Conservation (phyloP, 2,329 filamentous ascomycete species). For the Aspergillus quadricinctus region DNA sequence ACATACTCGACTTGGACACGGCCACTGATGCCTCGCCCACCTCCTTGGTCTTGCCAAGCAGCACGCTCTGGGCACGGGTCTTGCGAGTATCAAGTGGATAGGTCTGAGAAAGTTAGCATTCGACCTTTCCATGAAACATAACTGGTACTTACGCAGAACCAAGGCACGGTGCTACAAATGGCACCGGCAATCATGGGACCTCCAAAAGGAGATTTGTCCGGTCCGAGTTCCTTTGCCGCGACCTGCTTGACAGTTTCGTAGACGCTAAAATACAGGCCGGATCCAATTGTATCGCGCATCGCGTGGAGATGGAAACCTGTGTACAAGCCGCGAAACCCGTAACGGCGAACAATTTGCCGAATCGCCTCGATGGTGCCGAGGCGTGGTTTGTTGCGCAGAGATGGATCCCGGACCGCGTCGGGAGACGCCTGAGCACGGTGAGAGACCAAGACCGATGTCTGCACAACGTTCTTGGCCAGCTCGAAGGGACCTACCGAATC, state of each 20-base stretch:
- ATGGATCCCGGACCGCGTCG: constrained; percentile 29
- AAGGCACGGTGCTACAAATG: constrained; percentile 45
- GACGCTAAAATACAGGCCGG: constrained; percentile 44
- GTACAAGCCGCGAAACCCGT: constrained; percentile 43
- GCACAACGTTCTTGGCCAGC: constrained; percentile 46
- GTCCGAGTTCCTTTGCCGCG: constrained; percentile 40
- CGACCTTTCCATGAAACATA: no score
- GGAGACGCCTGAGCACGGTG: constrained; percentile 36
- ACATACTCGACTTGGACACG: constrained; percentile 42
- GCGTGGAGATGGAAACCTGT: constrained; percentile 44
- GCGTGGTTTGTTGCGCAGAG: constrained; percentile 35
- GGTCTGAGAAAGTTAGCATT: constrained; percentile 29
- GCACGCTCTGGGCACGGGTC: constrained; percentile 45
- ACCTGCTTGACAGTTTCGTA: constrained; percentile 47
- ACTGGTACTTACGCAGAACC: constrained; percentile 39
- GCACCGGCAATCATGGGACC: constrained; percentile 44
- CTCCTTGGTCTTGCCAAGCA: constrained; percentile 41
- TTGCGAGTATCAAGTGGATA: constrained; percentile 47
- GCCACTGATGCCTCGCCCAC: constrained; percentile 38
- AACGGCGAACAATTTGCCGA: constrained; percentile 39
- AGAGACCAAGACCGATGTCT: constrained; percentile 45
- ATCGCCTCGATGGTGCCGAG: constrained; percentile 41
- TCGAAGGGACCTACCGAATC: constrained; percentile 41
- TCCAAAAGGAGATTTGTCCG: constrained; percentile 41
- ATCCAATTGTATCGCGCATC: constrained; percentile 43